These are phyloP conservation scores for Trichoderma breve DNA, from an alignment of 2,329 filamentous ascomycete species.

Conservation along the genomic window DNA sequence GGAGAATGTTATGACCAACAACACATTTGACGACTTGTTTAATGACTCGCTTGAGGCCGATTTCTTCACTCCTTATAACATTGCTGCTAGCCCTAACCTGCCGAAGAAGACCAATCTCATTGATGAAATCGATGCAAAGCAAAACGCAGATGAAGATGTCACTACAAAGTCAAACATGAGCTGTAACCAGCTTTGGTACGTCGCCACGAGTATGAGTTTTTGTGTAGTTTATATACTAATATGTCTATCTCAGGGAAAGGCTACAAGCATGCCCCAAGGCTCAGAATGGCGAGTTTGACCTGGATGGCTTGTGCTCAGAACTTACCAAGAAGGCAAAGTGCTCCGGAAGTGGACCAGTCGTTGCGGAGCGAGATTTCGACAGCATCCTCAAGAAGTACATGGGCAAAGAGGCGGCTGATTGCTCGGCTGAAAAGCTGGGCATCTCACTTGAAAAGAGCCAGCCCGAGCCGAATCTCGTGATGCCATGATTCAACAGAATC, in stretches of 20 bases:
- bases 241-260: constrained; percentile 67
- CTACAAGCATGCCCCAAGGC: constrained; percentile 84
- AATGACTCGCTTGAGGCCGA: constrained; percentile 80
- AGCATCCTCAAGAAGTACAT: constrained; percentile 67
- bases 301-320: constrained; percentile 89
- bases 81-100: constrained; percentile 44
- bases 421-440: constrained; percentile 54
- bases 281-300: constrained; percentile 85
- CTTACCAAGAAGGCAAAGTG: constrained; percentile 95
- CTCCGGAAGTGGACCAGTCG: constrained; percentile 83
- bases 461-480: constrained; percentile 21
- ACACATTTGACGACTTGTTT: constrained; percentile 70
- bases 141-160: constrained; percentile 67
- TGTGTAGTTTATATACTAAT: constrained; percentile 41
- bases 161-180: constrained; percentile 62
- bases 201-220: constrained; percentile 21
- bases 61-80: constrained; percentile 78
- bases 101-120: constrained; percentile 67
- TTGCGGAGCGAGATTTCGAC: constrained; percentile 86
- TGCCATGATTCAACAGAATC: constrained; percentile 7
- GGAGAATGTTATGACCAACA: constrained; percentile 69
- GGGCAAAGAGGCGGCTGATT: constrained; percentile 41
- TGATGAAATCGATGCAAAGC: constrained; percentile 71
- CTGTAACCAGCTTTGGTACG: constrained; percentile 92
- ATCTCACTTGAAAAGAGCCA: constrained; percentile 44